These are phyloP conservation scores for Stevia rebaudiana DNA, from an alignment of 140 eudicot species.

Conservation along the genomic window DNA sequence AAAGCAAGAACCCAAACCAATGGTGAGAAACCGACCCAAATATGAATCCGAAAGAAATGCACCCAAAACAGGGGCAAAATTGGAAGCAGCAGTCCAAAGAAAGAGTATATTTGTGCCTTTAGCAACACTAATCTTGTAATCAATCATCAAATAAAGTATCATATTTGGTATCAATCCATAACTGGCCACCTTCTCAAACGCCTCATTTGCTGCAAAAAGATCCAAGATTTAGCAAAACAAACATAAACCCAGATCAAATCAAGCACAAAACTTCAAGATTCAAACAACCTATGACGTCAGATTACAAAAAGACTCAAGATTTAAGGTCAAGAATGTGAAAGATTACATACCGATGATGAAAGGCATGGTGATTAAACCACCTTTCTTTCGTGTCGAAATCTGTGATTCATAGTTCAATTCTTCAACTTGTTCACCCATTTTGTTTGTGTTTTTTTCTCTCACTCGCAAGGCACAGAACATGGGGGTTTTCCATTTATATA, in stretches of 20 bases:
- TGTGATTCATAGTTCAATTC: conserved; percentile 25
- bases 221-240: conserved; percentile 12
- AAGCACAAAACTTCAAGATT: conserved; percentile 27
- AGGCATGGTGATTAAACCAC: conserved; percentile 84
- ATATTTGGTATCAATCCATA: conserved; percentile 82
- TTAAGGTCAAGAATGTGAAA: neutral
- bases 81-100: conserved; percentile 79
- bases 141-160: conserved; percentile 73
- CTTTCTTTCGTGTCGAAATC: conserved; percentile 42
- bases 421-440: conserved; percentile 24
- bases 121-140: conserved; percentile 60
- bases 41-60: conserved; percentile 91
- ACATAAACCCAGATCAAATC: conserved; percentile 24
- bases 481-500: conserved; percentile 27
- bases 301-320: conserved; percentile 15
- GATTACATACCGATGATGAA: conserved; percentile 61
- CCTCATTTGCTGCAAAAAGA: conserved; percentile 69
- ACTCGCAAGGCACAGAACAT: conserved; percentile 21
- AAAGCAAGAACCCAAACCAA: conserved; percentile 67
- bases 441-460: conserved; percentile 16
- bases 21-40: conserved; percentile 81
- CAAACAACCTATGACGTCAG: conserved; percentile 18
- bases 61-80: conserved; percentile 76
- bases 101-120: conserved; percentile 58
- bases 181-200: conserved; percentile 94